These are phyloP conservation scores for Anaeramoeba ignava DNA, from an alignment of 78 protist species.

Conservation along the genomic window DNA sequence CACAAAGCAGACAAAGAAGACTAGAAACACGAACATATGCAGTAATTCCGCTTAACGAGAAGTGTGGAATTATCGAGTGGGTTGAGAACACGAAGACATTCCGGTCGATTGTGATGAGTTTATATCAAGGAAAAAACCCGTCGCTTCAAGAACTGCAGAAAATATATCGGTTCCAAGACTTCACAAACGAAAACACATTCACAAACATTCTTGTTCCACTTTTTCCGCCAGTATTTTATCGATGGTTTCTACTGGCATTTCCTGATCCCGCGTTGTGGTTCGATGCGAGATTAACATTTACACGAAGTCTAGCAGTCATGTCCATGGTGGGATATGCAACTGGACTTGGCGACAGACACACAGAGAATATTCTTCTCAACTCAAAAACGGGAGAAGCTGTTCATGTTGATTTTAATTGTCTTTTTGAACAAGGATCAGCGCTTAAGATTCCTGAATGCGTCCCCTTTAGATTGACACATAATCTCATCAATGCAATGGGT, in stretches of 20 bases:
- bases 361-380: slow-evolving; percentile 82
- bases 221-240: slow-evolving; percentile 63
- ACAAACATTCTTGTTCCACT: neutral
- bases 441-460: slow-evolving; percentile 64
- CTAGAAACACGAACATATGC: slow-evolving; percentile 54
- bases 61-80: slow-evolving; percentile 83
- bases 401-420: slow-evolving; percentile 82
- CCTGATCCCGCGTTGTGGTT: slow-evolving; percentile 68
- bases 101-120: slow-evolving; percentile 11
- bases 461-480: slow-evolving; percentile 83
- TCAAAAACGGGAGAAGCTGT: slow-evolving; percentile 50
- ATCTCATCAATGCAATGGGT: slow-evolving; percentile 79
- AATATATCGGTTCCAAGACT: neutral
- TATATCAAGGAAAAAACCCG: slow-evolving; percentile 9
- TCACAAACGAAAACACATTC: neutral
- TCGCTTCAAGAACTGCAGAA: neutral
- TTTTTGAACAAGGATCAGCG: slow-evolving; percentile 71
- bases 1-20: slow-evolving; percentile 38
- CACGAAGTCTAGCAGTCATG: slow-evolving; percentile 54
- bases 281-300: slow-evolving; percentile 47
- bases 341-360: slow-evolving; percentile 83
- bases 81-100: slow-evolving; percentile 41
- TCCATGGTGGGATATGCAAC: slow-evolving; percentile 72
- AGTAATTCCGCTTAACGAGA: slow-evolving; percentile 67
- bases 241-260: slow-evolving; percentile 63